Evolutionary conservation across 495 filamentous ascomycete species (phyloP).

Genomic region (Aspergillus biplanus): DNA sequence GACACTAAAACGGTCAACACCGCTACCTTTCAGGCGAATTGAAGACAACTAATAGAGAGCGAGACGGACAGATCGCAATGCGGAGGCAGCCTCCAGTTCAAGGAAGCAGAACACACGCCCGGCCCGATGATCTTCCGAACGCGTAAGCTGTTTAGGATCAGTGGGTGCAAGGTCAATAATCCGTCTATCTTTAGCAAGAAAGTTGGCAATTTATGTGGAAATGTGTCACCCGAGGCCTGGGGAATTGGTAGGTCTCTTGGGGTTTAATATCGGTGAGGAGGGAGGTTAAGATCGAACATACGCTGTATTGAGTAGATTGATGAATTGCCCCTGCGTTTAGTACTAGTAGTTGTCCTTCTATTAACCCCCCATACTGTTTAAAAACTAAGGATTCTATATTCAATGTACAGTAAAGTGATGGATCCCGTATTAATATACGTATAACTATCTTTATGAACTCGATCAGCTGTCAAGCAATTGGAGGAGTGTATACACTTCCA

Average conservation of each 20-base stretch:
- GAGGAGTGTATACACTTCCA: not conserved
- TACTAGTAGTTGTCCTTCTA: not conserved
- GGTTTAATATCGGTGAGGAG: not conserved
- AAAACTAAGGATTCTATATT: too few species aligned
- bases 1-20: slow-evolving; percentile 6
- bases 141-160: slow-evolving; percentile 23
- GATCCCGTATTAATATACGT: too few species aligned
- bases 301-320: not conserved
- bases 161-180: not conserved
- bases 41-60: slow-evolving; percentile 13
- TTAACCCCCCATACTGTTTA: not conserved
- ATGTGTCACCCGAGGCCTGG: not conserved
- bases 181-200: slow-evolving; percentile 5
- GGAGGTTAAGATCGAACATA: not conserved
- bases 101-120: slow-evolving; percentile 12
- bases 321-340: not conserved
- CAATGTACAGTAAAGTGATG: too few species aligned
- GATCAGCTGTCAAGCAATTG: not conserved
- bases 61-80: slow-evolving; percentile 24
- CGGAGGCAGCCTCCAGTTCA: slow-evolving; percentile 23
- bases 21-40: slow-evolving; percentile 7
- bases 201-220: not conserved
- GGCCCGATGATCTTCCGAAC: slow-evolving; percentile 34
- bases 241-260: not conserved
- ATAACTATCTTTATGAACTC: too few species aligned